A percentile compares a stretch with the other conserved stretches of the same genome.
Evolutionary conservation across 2,329 filamentous ascomycete genomes (phyloP).

Genomic region (Cercospora zeina): DNA sequence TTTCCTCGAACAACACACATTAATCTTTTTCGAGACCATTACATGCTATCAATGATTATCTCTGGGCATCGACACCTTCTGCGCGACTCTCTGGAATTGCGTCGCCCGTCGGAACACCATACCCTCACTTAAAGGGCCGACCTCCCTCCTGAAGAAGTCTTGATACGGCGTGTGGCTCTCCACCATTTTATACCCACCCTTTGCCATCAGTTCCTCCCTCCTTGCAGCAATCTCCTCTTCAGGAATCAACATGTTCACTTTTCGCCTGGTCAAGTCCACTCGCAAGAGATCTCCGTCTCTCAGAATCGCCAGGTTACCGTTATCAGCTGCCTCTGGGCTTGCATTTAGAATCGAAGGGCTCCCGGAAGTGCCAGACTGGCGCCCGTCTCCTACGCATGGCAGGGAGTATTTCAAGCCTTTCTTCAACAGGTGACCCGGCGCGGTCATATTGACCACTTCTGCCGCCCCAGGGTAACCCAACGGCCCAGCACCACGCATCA

Average conservation of each 20-base stretch:
- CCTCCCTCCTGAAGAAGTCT: conserved; percentile 37
- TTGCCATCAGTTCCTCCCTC: conserved; percentile 37
- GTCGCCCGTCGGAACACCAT: conserved; percentile 37
- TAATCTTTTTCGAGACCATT: neutral
- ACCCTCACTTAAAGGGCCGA: conserved; percentile 37
- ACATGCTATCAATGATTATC: conserved; percentile 34
- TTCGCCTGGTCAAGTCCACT: conserved; percentile 53
- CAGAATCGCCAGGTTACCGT: conserved; percentile 56
- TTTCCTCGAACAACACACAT: neutral
- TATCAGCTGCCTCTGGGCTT: conserved; percentile 56
- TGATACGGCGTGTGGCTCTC: conserved; percentile 39
- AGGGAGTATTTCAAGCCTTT: conserved; percentile 46
- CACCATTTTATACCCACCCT: conserved; percentile 33
- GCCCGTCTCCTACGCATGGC: conserved; percentile 56
- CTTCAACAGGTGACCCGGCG: conserved; percentile 35
- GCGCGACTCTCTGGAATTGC: conserved; percentile 35
- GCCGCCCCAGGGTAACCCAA: conserved; percentile 38
- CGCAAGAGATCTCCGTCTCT: conserved; percentile 53
- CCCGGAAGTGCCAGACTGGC: conserved; percentile 58
- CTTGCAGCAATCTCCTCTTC: conserved; percentile 47
- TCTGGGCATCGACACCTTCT: conserved; percentile 32
- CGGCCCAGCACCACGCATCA: conserved; percentile 38
- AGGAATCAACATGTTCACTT: conserved; percentile 52
- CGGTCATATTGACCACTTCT: conserved; percentile 40
- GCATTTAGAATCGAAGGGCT: conserved; percentile 59